Evolutionary conservation across 2,329 filamentous ascomycete genomes (phyloP).

Genomic region (Rugonectria rugulosa): DNA sequence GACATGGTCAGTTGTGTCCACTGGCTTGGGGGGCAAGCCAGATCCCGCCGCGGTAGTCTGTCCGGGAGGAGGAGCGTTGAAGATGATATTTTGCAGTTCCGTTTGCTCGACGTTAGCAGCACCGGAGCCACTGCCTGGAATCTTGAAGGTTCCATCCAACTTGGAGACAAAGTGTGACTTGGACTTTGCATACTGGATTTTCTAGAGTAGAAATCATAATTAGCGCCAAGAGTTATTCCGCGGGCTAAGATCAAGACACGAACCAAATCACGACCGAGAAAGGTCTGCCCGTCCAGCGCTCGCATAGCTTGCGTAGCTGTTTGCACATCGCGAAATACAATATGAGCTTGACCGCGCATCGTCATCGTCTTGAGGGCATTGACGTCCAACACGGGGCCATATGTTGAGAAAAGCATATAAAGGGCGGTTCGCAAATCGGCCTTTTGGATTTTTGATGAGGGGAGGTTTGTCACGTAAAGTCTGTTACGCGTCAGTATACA

Average conservation of each 20-base stretch:
- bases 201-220: constrained; percentile 58
- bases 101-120: constrained; percentile 69
- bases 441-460: constrained; percentile 88
- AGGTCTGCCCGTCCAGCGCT: constrained; percentile 82
- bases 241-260: constrained; percentile 42
- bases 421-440: constrained; percentile 84
- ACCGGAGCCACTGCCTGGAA: constrained; percentile 63
- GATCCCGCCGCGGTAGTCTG: constrained; percentile 50
- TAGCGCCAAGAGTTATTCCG: constrained; percentile 5
- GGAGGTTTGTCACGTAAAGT: constrained; percentile 87
- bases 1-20: constrained; percentile 53
- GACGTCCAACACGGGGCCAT: constrained; percentile 90
- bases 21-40: constrained; percentile 57
- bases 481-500: constrained; percentile 52
- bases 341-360: constrained; percentile 95
- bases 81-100: constrained; percentile 81
- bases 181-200: constrained; percentile 88
- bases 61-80: constrained; percentile 70
- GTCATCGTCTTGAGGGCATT: constrained; percentile 87
- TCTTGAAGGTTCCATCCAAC: constrained; percentile 87
- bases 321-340: constrained; percentile 89
- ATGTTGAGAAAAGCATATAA: constrained; percentile 94
- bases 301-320: constrained; percentile 95
- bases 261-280: constrained; percentile 87
- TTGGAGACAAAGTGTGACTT: constrained; percentile 90